Base-by-base conservation (phyloP, 176 grass and related monocot species). In the Thalia dealbata region DNA sequence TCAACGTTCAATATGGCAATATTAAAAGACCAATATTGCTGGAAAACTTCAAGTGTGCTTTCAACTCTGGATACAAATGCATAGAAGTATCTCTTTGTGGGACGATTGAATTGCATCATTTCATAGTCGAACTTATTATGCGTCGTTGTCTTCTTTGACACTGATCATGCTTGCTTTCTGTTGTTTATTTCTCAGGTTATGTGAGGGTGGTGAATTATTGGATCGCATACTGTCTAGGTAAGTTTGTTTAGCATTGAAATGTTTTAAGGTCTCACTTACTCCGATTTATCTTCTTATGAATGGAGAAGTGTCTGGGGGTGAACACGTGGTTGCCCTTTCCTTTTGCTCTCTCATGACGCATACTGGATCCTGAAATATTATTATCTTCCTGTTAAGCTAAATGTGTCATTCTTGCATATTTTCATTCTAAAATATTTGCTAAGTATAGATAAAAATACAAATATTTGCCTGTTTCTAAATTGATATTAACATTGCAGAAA, bases 401-500 rank as follows among this genome's bases (percentile, higher is more conserved):
- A 2, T 38, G 32, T 38, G 32, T 2, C 32, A 38, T 38, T 38
- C 32, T 38, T 38, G 32, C 3, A 38, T 38, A 38, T 38, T 38
- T 38, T 38, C 32, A 38, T 38, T 4, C 32, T 38, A 38, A 38
- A 14, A 27, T 66, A 14, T 16, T 38, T 66, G 14, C 19, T 35
- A 15, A 65, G 14, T 19, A 19, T 58, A 58, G 3, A 48, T 48
- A 10, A 13, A 48, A 10, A 4, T 48, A 48, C 45, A 48, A 48
- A 48, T 48, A 13, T 48, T 48, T 48, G 45, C 29, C 27, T 52
- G 14, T 72, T 54, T 52, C 50, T 52, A 72, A 52, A 52, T 21
- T 72, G 50, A 29, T 72, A 29, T n/a, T 52, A 52, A 10, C 19
- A 32, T 32, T 32, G 26, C 58, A 96, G 92, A 82, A 96, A 92